phyloP scores from a whole-genome alignment of 2,329 filamentous ascomycete genomes.

The Monosporascus sp. region DNA sequence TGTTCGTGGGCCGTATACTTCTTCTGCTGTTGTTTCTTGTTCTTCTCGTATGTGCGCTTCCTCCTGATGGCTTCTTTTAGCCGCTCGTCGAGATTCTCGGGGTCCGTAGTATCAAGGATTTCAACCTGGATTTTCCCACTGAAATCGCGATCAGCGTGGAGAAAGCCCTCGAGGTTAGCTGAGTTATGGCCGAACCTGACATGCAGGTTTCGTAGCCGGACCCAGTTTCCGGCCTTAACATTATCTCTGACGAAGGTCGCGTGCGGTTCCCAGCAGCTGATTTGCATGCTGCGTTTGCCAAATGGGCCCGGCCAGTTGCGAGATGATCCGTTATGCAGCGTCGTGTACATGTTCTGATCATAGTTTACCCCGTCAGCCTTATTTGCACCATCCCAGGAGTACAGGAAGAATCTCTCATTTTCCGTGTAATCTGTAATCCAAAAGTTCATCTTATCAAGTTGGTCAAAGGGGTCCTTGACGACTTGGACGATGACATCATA shows the following conservation, averaged over 20 bases:
- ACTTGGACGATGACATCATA: conserved; percentile 70
- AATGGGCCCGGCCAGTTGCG: conserved; percentile 67
- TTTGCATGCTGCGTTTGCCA: conserved; percentile 65
- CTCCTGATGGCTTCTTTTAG: conserved; percentile 57
- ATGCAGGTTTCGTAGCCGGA: conserved; percentile 68
- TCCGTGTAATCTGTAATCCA: conserved; percentile 82
- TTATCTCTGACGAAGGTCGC: conserved; percentile 50
- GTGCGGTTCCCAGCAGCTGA: conserved; percentile 69
- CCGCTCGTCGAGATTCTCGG: conserved; percentile 39
- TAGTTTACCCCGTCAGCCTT: conserved; percentile 37
- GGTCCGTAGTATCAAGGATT: conserved; percentile 37
- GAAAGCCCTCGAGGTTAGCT: conserved; percentile 62
- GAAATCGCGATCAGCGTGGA: conserved; percentile 55
- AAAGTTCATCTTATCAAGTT: conserved; percentile 48
- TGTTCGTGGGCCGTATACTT: conserved; percentile 8
- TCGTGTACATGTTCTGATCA: conserved; percentile 52
- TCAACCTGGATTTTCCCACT: conserved; percentile 52
- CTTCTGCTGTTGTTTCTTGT: conserved; percentile 21
- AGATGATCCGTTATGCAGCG: conserved; percentile 23
- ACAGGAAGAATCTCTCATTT: conserved; percentile 60
- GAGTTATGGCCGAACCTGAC: conserved; percentile 53
- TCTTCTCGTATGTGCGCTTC: conserved; percentile 58
- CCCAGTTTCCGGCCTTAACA: conserved; percentile 55
- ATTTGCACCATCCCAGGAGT: conserved; percentile 26
- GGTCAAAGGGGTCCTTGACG: conserved; percentile 45